A percentile compares a stretch with the other conserved stretches of the same genome.
Evolutionary conservation across 176 grass and related monocot species (phyloP).

Genomic region (Phoenix dactylifera): DNA sequence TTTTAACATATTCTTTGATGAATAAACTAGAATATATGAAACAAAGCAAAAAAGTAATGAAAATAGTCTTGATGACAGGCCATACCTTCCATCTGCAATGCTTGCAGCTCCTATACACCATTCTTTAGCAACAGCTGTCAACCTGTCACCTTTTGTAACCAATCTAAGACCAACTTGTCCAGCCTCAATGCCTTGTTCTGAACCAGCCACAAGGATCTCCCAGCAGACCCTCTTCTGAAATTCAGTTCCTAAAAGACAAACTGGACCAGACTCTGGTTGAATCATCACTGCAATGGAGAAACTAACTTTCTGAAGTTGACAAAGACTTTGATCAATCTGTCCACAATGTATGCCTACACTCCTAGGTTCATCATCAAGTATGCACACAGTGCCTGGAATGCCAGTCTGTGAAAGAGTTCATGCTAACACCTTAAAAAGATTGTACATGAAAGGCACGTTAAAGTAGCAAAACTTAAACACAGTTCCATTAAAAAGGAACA

Average conservation of each 20-base stretch:
- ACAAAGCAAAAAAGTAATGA: not conserved
- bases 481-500: too few species aligned
- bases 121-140: constrained; percentile 89
- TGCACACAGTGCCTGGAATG: constrained; percentile 61
- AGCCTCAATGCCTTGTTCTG: constrained; percentile 96
- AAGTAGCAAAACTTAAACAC: too few species aligned
- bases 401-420: constrained; percentile 51
- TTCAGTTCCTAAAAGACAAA: constrained; percentile 95
- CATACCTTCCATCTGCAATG: constrained; percentile 97
- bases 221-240: constrained; percentile 91
- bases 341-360: constrained; percentile 74
- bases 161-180: constrained; percentile 90
- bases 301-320: constrained; percentile 57
- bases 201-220: constrained; percentile 92
- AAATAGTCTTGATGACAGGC: constrained; percentile 14
- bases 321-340: constrained; percentile 59
- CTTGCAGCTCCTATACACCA: constrained; percentile 91
- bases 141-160: constrained; percentile 75
- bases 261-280: constrained; percentile 89
- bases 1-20: not conserved
- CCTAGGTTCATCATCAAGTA: constrained; percentile 97
- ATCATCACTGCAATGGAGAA: constrained; percentile 85
- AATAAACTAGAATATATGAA: not conserved
- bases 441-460: not conserved
- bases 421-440: constrained; percentile 6